These are phyloP conservation scores for Diplotaxis tenuifolia DNA, from an alignment of 345 rosid species.

Conservation along the genomic window DNA sequence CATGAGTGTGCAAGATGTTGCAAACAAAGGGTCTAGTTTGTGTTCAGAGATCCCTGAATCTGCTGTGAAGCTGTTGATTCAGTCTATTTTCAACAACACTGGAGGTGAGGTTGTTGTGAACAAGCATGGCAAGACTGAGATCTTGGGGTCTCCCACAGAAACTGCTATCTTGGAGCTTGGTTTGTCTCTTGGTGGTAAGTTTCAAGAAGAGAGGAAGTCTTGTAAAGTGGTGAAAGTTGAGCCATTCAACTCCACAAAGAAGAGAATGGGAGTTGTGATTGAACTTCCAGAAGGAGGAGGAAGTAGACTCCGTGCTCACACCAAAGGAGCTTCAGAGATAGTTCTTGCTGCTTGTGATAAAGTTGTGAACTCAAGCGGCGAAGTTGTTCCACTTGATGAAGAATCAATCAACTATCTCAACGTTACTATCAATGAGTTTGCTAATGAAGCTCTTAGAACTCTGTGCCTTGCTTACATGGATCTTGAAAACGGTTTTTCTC, in stretches of 20 bases:
- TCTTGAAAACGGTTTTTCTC: constrained; percentile 51
- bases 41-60: constrained; percentile 60
- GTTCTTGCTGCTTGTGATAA: constrained; percentile 80
- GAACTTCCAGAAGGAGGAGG: constrained; percentile 72
- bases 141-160: constrained; percentile 85
- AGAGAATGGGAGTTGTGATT: constrained; percentile 81
- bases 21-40: constrained; percentile 43
- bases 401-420: constrained; percentile 54
- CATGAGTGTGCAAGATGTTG: constrained; percentile 55
- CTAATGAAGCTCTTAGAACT: constrained; percentile 85
- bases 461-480: constrained; percentile 76
- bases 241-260: constrained; percentile 91
- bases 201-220: constrained; percentile 56
- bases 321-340: constrained; percentile 92
- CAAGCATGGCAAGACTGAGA: constrained; percentile 66
- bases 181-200: constrained; percentile 75
- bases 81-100: constrained; percentile 81
- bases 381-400: constrained; percentile 69
- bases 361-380: constrained; percentile 64
- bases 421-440: constrained; percentile 70
- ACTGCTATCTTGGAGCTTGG: constrained; percentile 80
- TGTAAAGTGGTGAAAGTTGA: constrained; percentile 66
- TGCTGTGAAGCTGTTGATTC: constrained; percentile 54
- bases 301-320: constrained; percentile 59
- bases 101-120: constrained; percentile 80